Base-by-base conservation (phyloP, 2,329 filamentous ascomycete genomes). In the Colletotrichum liriopes region DNA sequence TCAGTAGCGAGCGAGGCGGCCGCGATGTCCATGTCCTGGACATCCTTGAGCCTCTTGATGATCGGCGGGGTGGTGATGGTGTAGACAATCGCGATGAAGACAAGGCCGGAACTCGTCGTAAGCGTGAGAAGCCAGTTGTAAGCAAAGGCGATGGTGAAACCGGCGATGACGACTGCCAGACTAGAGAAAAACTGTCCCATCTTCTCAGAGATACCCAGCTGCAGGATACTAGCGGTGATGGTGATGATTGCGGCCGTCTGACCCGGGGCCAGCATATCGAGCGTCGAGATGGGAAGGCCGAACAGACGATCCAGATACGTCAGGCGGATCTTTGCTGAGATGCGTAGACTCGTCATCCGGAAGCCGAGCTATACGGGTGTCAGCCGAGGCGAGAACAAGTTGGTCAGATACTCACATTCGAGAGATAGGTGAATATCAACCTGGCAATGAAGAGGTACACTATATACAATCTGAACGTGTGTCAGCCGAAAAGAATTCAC, bases 191-290 rank as follows among this genome's bases (percentile, higher is more conserved):
- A 78, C 2, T 78, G 79, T 1, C 82, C 81, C 6, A 90, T 78
- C 65, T 86, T 85, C 74, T 89, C 87, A 0, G 87, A 88, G n/a
- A 89, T 85, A 23, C 86, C 87, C 35, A 86, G 80, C 68, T 89
- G 88, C 14, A 89, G 83, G 0, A 84, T 84, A 73, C 89, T 89
- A 41, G 86, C 84, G 0, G 85, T 85, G 0, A 84, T 84, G 0
- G 87, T 89, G 74, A 90, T 87, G 1, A 86, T 84, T 51, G 84
- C 85, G 0, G 85, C 84, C n/a, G 87, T 85, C 20, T 84, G 83
- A 20, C 87, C 87, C 0, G 86, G 78, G 1, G 87, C 86, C 32
- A 88, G 79, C 23, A 84, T 82, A 67, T 88, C 87, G 20, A 89
- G 80, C 11, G 82, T 83, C 70, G 83, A 84, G 60, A 89, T 82